Conservation (phyloP, 768 basidiomycete species). For the Lanmaoa pseudosensibilis region DNA sequence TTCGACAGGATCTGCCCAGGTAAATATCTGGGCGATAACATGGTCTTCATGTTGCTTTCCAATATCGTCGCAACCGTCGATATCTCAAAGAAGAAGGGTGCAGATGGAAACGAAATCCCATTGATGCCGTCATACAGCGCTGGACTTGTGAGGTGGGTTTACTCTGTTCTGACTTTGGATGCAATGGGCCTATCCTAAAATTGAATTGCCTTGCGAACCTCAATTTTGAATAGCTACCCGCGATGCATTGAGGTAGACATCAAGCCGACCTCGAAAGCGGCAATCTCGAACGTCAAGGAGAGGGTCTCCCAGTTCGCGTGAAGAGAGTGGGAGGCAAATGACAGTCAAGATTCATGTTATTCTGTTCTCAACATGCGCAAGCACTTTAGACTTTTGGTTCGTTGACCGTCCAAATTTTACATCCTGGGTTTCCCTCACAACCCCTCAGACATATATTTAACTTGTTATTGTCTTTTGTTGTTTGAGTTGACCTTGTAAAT, state of each 20-base stretch:
- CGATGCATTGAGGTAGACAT: constrained; percentile 10
- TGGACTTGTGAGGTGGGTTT: constrained; percentile 12
- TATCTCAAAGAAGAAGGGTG: constrained; percentile 9
- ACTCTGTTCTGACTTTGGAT: neutral
- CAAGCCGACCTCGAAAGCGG: constrained; percentile 9
- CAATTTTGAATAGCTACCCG: constrained; percentile 7
- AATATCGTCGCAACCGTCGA: constrained; percentile 6
- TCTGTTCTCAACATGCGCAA: neutral
- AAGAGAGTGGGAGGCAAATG: neutral
- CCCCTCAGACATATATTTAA: too few species aligned
- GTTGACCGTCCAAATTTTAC: too few species aligned
- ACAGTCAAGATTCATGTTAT: neutral
- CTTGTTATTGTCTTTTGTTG: too few species aligned
- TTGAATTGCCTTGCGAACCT: neutral
- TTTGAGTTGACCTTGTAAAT: too few species aligned
- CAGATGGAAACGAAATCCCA: constrained; percentile 8
- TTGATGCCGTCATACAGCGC: neutral
- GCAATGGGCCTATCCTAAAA: neutral
- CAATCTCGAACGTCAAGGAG: constrained; percentile 10
- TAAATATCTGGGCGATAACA: constrained; percentile 10
- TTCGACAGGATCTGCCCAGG: constrained; percentile 14
- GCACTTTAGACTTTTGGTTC: neutral
- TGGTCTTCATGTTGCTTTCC: constrained; percentile 10
- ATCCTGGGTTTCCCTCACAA: too few species aligned
- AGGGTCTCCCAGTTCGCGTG: neutral